Conservation (phyloP, 2,329 filamentous ascomycete genomes). For the Uncinocarpus reesii region DNA sequence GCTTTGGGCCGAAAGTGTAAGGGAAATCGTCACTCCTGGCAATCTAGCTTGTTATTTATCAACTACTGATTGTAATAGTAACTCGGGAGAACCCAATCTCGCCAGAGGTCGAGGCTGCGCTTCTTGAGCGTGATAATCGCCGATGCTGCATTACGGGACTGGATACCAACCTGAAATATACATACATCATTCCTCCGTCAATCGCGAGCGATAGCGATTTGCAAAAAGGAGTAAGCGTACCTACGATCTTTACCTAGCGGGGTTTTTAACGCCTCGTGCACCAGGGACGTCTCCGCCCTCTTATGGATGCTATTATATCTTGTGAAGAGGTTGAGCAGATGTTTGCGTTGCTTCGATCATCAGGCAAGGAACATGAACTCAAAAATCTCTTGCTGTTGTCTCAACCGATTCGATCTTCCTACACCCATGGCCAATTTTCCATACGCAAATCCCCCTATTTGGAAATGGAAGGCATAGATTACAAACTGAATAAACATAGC, state of each 20-base stretch:
- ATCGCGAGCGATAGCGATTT: conserved; percentile 12
- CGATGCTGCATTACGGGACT: conserved; percentile 14
- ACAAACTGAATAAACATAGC: background rate
- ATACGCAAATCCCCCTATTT: conserved; percentile 10
- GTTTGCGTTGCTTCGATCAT: conserved; percentile 3
- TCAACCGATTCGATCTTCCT: background rate
- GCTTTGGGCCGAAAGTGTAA: conserved; percentile 11
- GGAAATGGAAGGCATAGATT: background rate
- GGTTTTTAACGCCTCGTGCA: background rate
- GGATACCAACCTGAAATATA: conserved; percentile 1
- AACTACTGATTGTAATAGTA: conserved; percentile 4
- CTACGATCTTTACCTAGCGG: background rate
- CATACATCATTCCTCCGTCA: conserved; percentile 14
- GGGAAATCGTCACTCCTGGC: background rate
- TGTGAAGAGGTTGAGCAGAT: conserved; percentile 6
- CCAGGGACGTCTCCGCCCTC: conserved; percentile 13
- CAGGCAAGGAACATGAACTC: conserved; percentile 1
- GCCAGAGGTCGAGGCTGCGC: conserved; percentile 11
- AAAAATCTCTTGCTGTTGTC: conserved; percentile 14
- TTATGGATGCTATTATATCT: conserved; percentile 9
- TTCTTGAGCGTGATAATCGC: conserved; percentile 11
- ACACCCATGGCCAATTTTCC: conserved; percentile 5
- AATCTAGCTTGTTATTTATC: too few species aligned
- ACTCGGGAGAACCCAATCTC: conserved; percentile 1
- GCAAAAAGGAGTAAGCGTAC: conserved; percentile 8